These are phyloP conservation scores for Alisma plantagoaquatica DNA, from an alignment of 106 monocot genomes.

Conservation along the genomic window DNA sequence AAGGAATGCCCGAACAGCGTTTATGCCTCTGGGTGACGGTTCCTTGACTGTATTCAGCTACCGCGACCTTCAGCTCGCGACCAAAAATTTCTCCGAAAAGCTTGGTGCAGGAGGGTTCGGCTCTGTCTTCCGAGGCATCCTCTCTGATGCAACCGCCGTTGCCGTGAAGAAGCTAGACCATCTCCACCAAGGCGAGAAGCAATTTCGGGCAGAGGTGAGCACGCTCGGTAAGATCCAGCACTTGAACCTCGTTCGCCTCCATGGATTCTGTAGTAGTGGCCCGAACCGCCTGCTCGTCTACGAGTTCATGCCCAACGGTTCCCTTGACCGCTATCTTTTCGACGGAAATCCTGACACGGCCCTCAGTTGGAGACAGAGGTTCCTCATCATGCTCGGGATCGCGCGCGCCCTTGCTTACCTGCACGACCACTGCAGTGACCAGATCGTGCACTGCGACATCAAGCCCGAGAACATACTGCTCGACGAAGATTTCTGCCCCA, in stretches of 20 bases:
- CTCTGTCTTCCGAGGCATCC: neutral
- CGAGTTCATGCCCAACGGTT: constrained; percentile 4
- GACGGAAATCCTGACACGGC: neutral
- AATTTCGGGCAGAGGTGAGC: too few species aligned
- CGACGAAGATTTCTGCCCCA: too few species aligned
- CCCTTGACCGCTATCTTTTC: neutral
- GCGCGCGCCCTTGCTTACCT: constrained; percentile 1
- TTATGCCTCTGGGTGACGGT: neutral
- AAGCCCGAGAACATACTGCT: too few species aligned
- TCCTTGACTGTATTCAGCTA: neutral
- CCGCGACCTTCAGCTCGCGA: neutral
- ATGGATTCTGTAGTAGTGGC: too few species aligned
- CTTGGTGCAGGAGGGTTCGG: constrained; percentile 2
- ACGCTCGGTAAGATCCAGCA: constrained; percentile 1
- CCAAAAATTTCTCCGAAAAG: constrained; percentile 3
- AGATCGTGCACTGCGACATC: too few species aligned
- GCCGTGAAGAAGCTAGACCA: constrained; percentile 5
- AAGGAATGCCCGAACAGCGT: neutral
- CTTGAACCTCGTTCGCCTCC: too few species aligned
- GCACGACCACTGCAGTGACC: neutral
- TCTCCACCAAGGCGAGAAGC: constrained; percentile 1
- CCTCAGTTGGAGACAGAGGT: neutral
- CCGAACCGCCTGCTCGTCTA: too few species aligned
- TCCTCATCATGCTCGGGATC: neutral
- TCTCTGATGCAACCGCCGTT: neutral